Base-by-base conservation (phyloP, 2,329 filamentous ascomycete genomes). In the Ceratocystis alfenasii region DNA sequence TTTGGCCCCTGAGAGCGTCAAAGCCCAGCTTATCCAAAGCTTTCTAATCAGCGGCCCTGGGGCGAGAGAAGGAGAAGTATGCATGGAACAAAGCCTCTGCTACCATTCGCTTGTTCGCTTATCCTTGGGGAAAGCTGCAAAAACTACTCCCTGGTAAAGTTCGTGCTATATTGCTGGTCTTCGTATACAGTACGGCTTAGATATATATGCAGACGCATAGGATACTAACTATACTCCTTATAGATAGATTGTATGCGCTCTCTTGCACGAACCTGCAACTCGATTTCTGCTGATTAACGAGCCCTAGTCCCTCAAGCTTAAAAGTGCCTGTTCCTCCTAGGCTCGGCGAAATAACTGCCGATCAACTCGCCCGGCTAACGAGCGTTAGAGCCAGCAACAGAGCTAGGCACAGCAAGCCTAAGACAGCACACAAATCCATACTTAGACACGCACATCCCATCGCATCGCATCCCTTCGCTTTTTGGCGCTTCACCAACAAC, bases 21-120 rank as follows among this genome's bases (percentile, higher is more conserved):
- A 59, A 59, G 55, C 55, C 55, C 28, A 36, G 55, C 55, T 36
- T 59, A 59, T 30, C 55, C 55, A 59, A 33, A 36, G 55, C 55
- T 59, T 59, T 30, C 55, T 59, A 59, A 59, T 59, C 55, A 59
- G 55, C 20, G 50, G 25, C 3, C 28, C 55, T 36, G 28, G 55
- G 25, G 6, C 53, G 5, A 55, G 53, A 57, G 53, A 57, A 30
- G 22, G 48, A 53, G 48, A 53, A 53, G 48, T 15, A 59, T 59
- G 55, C 55, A 59, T 59, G 17, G 55, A 59, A 59, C 28, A 59
- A 36, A 15, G 36, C 15, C 55, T 59, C 55, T 30, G 8, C 28
- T 59, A 15, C 55, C 17, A 17, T 17, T 12, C 28, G 28, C 17
- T 17, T 59, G n/a, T 8, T 59, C 28, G 28, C 28, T 17, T 59